Evolutionary conservation across 345 rosid species (phyloP), one percentile per base, ranked within the genome.

Genomic region (Raphanus sativus): DNA sequence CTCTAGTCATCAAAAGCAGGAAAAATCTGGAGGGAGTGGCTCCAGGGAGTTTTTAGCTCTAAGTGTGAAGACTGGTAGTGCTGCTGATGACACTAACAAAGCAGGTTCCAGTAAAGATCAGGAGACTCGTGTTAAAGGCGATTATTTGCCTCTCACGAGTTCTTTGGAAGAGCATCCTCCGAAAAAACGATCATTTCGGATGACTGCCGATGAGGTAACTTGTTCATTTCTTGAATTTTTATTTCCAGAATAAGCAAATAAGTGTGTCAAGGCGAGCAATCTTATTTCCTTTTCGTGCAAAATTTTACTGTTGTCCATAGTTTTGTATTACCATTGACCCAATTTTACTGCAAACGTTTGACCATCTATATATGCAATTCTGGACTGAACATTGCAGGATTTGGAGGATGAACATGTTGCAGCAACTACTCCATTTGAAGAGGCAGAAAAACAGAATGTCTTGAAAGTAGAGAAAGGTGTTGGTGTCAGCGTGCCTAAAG

Each of bases 131-230:
- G 83, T 8, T 21, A 82, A 76, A 74, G 68, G 81, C 2, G 52
- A 67, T 32, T 85, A 75, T 83, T n/a, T 77, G 71, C 55, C 82
- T 56, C 77, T 67, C 71, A 17, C 54, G 4, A 86, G 80, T 74
- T 75, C 86, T 70, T 63, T 48, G 73, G 61, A 25, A 29, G 77
- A 81, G 58, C 67, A 70, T 32, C 79, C 84, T 70, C 69, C 71
- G 16, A 89, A 77, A 73, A 89, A 82, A 68, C 68, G 61, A 60
- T 86, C 86, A 73, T 96, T 93, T 84, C 88, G 84, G 75, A 96
- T 93, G 89, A 90, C 86, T 66, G 95, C 97, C 10, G 86, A 85
- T 77, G 98, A 93, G 97, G 98, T 89, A 77, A 33, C 13, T 74
- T 74, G 36, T 34, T 65, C 4, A 33, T 50, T 36, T 67, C 58